Evolutionary conservation across 2,329 filamentous ascomycete species (phyloP), one percentile per base, ranked within the genome.

Genomic region (Fusarium keratoplasticum): DNA sequence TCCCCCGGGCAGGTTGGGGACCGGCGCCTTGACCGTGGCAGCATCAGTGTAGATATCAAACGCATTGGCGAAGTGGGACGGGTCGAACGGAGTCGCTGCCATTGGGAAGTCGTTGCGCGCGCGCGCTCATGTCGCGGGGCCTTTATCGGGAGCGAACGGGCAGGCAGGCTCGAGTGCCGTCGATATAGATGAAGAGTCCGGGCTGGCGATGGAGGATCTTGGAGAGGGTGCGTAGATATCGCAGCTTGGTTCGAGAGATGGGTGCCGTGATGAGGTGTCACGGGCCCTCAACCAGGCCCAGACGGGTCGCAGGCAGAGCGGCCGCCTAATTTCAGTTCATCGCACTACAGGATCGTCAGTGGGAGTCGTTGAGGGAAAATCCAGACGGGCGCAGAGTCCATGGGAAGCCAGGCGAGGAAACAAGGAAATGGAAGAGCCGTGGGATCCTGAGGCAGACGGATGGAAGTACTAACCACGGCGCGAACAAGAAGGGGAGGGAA

Each of bases 31-130:
- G 57, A 81, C 59, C 35, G 79, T 67, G 36, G 80, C 76, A 73
- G 83, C 83, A 81, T 90, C 88, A 77, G 83, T 86, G 77, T 89
- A 88, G 61, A 90, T 88, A 74, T 89, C 86, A 82, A 90, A 90
- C 70, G 87, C 86, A 67, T 86, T 84, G 71, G 81, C 82, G 75
- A 84, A 80, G 38, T 84, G 81, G 70, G 83, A 80, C 70, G 83
- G 79, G 64, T 88, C 85, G 81, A 87, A 86, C 59, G 85, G 83
- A 82, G 84, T 82, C 77, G 85, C 83, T 80, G 87, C 88, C 88
- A 90, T 90, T 86, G 86, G 65, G 61, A 71, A 69, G 66, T 73
- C 42, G 42, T 47, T 52, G 47, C 27, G 54, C 54, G 73, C 54
- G 59, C 60, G 70, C 75, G 75, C 73, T 70, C 79, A 80, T 81